phyloP scores from a whole-genome alignment of 768 basidiomycete genomes.

The Rhizopogon vulgaris region DNA sequence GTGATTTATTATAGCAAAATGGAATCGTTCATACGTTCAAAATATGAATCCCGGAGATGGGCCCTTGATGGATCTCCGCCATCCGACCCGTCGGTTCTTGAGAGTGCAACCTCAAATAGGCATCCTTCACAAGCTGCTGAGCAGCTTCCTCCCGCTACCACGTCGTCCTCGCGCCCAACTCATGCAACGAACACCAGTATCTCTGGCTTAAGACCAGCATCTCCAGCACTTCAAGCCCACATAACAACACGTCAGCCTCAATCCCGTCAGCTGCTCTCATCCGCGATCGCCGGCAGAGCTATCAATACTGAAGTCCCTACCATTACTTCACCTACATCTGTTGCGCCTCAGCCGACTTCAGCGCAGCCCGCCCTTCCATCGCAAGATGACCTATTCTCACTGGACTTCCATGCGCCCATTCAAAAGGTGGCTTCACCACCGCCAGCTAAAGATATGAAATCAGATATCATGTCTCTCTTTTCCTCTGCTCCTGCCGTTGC shows the following conservation, averaged over 20 bases:
- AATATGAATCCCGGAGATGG: slow-evolving; percentile 93
- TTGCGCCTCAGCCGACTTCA: slow-evolving; percentile 13
- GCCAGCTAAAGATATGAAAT: slow-evolving; percentile 68
- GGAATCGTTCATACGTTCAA: slow-evolving; percentile 94
- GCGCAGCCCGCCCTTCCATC: slow-evolving; percentile 28
- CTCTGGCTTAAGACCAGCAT: slow-evolving; percentile 22
- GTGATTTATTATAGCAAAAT: slow-evolving; percentile 67
- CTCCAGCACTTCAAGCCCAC: slow-evolving; percentile 20
- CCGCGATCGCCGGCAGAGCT: slow-evolving; percentile 33
- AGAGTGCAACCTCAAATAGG: slow-evolving; percentile 26
- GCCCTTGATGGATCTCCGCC: slow-evolving; percentile 87
- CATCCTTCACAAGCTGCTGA: slow-evolving; percentile 4
- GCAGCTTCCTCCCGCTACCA: not conserved
- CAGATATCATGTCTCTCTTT: slow-evolving; percentile 83
- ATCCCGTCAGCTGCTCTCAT: slow-evolving; percentile 22
- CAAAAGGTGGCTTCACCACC: slow-evolving; percentile 22
- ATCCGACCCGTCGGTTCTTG: slow-evolving; percentile 72
- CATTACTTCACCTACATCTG: slow-evolving; percentile 2
- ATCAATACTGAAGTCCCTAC: slow-evolving; percentile 7
- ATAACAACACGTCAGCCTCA: slow-evolving; percentile 24
- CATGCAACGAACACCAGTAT: slow-evolving; percentile 9
- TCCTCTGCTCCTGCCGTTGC: slow-evolving; percentile 33
- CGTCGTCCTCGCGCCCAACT: slow-evolving; percentile 3
- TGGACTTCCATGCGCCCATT: slow-evolving; percentile 73
- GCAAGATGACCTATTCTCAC: slow-evolving; percentile 69